A percentile compares a stretch with the other conserved stretches of the same genome.
These are phyloP conservation scores for Orbilia ellipsospora DNA, from an alignment of 2,329 filamentous ascomycete genomes.

Conservation along the genomic window DNA sequence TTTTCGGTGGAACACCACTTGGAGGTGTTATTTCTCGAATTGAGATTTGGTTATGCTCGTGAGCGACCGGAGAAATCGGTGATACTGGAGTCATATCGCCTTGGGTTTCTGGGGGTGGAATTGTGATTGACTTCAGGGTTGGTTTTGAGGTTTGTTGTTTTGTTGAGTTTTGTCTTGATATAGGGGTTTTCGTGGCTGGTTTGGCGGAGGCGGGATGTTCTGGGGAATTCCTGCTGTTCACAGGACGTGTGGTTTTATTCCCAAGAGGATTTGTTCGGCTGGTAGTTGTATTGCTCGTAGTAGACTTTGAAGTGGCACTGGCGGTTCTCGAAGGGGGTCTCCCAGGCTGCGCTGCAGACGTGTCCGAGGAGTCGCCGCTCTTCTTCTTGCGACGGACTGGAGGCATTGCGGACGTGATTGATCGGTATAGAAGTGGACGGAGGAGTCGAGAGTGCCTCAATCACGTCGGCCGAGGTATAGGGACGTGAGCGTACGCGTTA, in stretches of 20 bases:
- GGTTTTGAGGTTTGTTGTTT: constrained; percentile 29
- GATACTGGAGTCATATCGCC: constrained; percentile 41
- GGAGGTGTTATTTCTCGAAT: constrained; percentile 47
- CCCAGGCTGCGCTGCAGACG: constrained; percentile 23
- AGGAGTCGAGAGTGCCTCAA: neutral
- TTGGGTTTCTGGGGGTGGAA: constrained; percentile 30
- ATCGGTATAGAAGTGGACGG: neutral
- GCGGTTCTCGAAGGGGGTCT: constrained; percentile 20
- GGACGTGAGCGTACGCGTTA: constrained; percentile 26
- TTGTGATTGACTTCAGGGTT: constrained; percentile 21
- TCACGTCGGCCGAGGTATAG: constrained; percentile 10
- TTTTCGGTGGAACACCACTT: constrained; percentile 13
- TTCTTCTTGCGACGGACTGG: constrained; percentile 53
- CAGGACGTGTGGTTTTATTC: constrained; percentile 44
- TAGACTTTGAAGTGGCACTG: constrained; percentile 18
- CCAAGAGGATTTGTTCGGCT: constrained; percentile 44
- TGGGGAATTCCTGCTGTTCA: constrained; percentile 41
- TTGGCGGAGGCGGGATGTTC: constrained; percentile 19
- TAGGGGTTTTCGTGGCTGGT: constrained; percentile 24
- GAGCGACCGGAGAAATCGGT: constrained; percentile 43
- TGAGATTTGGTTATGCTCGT: constrained; percentile 47
- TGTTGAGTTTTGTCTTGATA: constrained; percentile 30
- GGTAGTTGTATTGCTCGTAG: constrained; percentile 19
- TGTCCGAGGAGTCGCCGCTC: constrained; percentile 46
- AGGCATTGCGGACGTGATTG: constrained; percentile 38